Evolutionary conservation across 176 grass and related monocot species (phyloP), one percentile per base, ranked within the genome.

Genomic region (Oryza coarctata): DNA sequence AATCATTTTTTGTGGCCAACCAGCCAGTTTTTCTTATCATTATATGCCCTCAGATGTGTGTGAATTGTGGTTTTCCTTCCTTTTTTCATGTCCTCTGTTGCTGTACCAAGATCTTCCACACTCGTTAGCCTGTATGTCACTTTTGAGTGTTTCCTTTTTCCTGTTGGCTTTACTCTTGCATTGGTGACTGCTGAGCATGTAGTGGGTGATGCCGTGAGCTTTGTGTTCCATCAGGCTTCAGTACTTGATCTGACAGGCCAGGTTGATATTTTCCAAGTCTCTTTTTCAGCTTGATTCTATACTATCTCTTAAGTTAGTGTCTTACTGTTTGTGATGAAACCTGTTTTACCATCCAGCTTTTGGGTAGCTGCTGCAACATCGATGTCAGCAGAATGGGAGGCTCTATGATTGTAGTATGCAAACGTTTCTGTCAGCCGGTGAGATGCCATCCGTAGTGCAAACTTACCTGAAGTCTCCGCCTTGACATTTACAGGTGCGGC

Each of bases 1-100:
- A 90, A 66, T 22, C 23, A n/a, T 22, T 69, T 90, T 75, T 76
- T 75, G 63, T 76, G 14, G 15, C 27, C 58, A 15, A 76, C 65
- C 0, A 28, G n/a, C 43, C 15, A 17, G 22, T 22, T 57, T 66
- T 78, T 77, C 67, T 66, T 5, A 23, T 66, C 25, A 23, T 64
- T 63, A 47, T 20, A 25, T 73, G n/a, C 44, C 60, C 6, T 69
- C 28, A 66, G n/a, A 76, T 66, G 9, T 14, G 25, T 57, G 26
- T 33, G 35, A 33, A 33, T 33, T 33, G 32, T 33, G 1, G 23
- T 43, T 0, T 70, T 1, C 33, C 14, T 44, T 58, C 28, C 62
- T 60, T 57, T 67, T 57, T 73, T 11, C 77, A 44, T 78, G 13
- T 78, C 40, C 3, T 11, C n/a, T 18, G 62, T 75, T 63, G 28